Conservation (phyloP, 1,284 basidiomycete genomes). For the Cryptococcus sp. region DNA sequence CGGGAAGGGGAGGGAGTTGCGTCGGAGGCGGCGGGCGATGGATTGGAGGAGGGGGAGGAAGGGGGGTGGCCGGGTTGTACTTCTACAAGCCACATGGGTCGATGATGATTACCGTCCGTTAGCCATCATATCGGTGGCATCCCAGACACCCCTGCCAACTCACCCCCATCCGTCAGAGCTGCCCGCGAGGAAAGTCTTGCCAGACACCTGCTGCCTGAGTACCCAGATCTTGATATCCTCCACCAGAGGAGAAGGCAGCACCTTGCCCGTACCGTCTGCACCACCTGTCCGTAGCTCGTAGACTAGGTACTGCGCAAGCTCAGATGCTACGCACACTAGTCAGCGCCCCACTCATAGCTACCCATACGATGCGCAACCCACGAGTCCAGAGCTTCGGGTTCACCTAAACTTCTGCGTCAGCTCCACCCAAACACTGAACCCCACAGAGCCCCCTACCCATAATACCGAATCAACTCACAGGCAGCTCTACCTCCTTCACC, state of each 20-base stretch:
- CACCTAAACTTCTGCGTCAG: slow-evolving; percentile 18
- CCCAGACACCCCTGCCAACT: slow-evolving; percentile 8
- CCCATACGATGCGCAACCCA: slow-evolving; percentile 12
- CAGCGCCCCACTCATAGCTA: too few relatives aligned
- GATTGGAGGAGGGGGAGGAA: slow-evolving; percentile 40
- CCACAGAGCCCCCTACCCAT: neutral
- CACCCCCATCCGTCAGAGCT: slow-evolving; percentile 33
- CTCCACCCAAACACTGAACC: neutral
- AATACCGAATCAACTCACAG: slow-evolving; percentile 17
- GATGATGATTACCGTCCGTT: neutral
- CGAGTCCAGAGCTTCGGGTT: slow-evolving; percentile 39
- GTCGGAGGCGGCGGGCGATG: slow-evolving; percentile 37
- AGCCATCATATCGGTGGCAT: neutral
- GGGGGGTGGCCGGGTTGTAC: slow-evolving; percentile 35
- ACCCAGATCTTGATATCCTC: slow-evolving; percentile 24
- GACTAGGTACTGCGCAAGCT: slow-evolving; percentile 37
- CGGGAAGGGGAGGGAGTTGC: slow-evolving; percentile 15
- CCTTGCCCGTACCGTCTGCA: slow-evolving; percentile 31
- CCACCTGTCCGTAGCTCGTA: slow-evolving; percentile 41
- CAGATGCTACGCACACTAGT: slow-evolving; percentile 9
- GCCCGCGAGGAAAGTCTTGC: slow-evolving; percentile 32
- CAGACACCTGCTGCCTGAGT: slow-evolving; percentile 32
- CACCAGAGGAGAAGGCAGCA: slow-evolving; percentile 33
- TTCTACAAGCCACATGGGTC: slow-evolving; percentile 13
- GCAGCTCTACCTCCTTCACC: slow-evolving; percentile 16